Evolutionary conservation across 176 grass and related monocot genomes (phyloP).

Genomic region (Tillandsia fasciculata): DNA sequence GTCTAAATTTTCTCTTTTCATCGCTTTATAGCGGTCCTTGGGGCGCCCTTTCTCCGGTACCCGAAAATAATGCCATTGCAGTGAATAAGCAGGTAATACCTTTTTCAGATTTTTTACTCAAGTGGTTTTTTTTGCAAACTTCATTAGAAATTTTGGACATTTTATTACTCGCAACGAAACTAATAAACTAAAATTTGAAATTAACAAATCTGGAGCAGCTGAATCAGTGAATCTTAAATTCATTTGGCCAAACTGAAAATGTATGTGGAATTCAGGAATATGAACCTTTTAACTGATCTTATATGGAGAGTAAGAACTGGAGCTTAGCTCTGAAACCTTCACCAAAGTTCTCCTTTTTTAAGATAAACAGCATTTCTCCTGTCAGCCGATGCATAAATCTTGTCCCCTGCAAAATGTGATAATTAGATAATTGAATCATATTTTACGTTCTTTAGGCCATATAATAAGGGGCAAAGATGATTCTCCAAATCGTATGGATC

Average conservation of each 20-base stretch:
- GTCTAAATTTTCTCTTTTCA: conserved; percentile 8
- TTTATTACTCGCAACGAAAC: neutral
- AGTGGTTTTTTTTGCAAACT: neutral
- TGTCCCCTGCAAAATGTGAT: no score
- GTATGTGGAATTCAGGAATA: no score
- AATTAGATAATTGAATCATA: neutral
- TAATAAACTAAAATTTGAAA: neutral
- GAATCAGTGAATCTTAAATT: no score
- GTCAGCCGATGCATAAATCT: neutral
- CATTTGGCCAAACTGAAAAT: no score
- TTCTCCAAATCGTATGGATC: neutral
- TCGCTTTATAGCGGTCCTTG: conserved; percentile 58
- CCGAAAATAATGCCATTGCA: conserved; percentile 87
- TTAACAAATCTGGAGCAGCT: no score
- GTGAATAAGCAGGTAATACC: conserved; percentile 55
- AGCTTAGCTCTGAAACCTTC: no score
- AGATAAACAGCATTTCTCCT: neutral
- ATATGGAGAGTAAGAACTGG: no score
- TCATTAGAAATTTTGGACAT: neutral
- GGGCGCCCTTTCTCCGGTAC: conserved; percentile 72
- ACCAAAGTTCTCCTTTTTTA: no score
- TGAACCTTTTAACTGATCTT: no score
- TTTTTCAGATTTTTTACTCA: neutral
- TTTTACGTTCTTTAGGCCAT: neutral
- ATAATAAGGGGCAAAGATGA: neutral